Evolutionary conservation across 768 basidiomycete genomes (phyloP).

Genomic region (Ramaria sp.): DNA sequence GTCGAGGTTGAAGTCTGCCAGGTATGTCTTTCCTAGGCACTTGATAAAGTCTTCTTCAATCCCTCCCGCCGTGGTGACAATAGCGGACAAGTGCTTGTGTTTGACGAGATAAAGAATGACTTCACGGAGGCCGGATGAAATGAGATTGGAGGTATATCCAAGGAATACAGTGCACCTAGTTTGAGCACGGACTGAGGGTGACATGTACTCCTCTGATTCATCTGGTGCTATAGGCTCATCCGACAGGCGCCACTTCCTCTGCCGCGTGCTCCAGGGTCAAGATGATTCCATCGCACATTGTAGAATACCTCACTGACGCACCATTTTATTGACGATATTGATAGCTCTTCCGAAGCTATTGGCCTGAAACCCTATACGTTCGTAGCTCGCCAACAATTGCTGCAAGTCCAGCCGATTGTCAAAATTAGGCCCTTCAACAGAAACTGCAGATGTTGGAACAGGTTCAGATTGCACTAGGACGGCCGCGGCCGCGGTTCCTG

Average conservation of each 20-base stretch:
- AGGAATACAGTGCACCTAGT: conserved; percentile 86
- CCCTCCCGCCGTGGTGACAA: conserved; percentile 97
- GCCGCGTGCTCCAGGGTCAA: neutral
- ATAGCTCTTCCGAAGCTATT: conserved; percentile 84
- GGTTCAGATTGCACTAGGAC: conserved; percentile 69
- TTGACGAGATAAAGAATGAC: conserved; percentile 87
- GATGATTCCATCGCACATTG: neutral
- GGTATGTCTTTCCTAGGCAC: conserved; percentile 92
- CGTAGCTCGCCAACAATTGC: conserved; percentile 66
- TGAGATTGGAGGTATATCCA: conserved; percentile 97
- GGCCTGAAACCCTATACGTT: conserved; percentile 96
- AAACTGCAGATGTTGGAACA: conserved; percentile 47
- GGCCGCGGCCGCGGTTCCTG: conserved; percentile 57
- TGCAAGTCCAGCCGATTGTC: conserved; percentile 56
- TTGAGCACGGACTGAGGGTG: conserved; percentile 48
- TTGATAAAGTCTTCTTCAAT: conserved; percentile 99
- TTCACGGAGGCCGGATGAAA: conserved; percentile 94
- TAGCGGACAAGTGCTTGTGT: conserved; percentile 75
- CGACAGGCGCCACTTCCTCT: conserved; percentile 86
- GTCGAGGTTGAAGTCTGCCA: conserved; percentile 87
- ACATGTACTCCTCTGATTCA: conserved; percentile 55
- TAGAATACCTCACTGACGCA: conserved; percentile 21
- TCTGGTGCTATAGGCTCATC: conserved; percentile 67
- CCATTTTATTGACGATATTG: conserved; percentile 90
- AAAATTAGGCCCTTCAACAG: conserved; percentile 84